These are phyloP conservation scores for Fusarium coffeatum DNA, from an alignment of 2,329 filamentous ascomycete genomes.

Conservation along the genomic window DNA sequence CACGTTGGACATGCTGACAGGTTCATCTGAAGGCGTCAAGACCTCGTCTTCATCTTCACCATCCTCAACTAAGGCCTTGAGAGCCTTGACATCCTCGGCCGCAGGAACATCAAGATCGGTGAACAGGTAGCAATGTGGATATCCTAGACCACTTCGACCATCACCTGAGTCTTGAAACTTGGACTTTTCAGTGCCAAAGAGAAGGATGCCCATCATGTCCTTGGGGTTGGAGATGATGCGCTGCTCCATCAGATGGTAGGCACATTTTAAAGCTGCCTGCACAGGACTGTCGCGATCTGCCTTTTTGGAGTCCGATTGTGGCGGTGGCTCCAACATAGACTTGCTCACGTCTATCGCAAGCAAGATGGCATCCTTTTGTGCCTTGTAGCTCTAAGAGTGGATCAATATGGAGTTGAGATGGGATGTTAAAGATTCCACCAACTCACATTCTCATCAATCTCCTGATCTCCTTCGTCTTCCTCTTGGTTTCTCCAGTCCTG, in stretches of 20 bases:
- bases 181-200: conserved; percentile 90
- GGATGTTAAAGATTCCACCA: conserved; percentile 4
- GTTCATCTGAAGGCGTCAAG: conserved; percentile 75
- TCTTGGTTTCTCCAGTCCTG: conserved; percentile 63
- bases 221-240: conserved; percentile 96
- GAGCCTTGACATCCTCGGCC: conserved; percentile 83
- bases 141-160: conserved; percentile 70
- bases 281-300: conserved; percentile 81
- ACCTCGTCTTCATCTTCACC: conserved; percentile 77
- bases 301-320: conserved; percentile 75
- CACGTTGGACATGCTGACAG: conserved; percentile 85
- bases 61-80: conserved; percentile 82
- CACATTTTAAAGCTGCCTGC: conserved; percentile 89
- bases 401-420: conserved; percentile 23
- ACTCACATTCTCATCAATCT: conserved; percentile 71
- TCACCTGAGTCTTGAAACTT: conserved; percentile 78
- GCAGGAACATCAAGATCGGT: conserved; percentile 89
- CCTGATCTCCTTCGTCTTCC: conserved; percentile 72
- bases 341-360: conserved; percentile 93
- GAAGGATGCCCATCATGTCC: conserved; percentile 95
- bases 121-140: conserved; percentile 93
- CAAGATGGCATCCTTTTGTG: conserved; percentile 96
- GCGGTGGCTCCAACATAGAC: conserved; percentile 82
- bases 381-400: conserved; percentile 78
- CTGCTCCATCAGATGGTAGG: conserved; percentile 96